A percentile compares a stretch with the other conserved stretches of the same genome.
These are phyloP conservation scores for Emergomyces orientalis DNA, from an alignment of 2,329 filamentous ascomycete species.

Conservation along the genomic window DNA sequence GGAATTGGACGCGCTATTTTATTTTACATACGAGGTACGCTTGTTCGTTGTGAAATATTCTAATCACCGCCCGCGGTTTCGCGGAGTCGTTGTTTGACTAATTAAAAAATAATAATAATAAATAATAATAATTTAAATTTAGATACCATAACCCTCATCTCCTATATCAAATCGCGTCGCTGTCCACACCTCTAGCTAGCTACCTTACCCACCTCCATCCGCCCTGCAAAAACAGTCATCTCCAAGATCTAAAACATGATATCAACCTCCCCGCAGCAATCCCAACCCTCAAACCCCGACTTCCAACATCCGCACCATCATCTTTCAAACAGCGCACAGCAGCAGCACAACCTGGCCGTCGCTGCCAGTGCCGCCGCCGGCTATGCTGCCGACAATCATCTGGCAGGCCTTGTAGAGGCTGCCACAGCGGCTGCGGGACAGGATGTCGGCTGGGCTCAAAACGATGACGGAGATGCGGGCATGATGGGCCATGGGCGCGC, in stretches of 20 bases:
- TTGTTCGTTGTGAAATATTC: no score
- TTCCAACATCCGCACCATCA: constrained; percentile 7
- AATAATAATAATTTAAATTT: no score
- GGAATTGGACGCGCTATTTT: no score
- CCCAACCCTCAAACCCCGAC: neutral
- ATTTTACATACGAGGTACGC: neutral
- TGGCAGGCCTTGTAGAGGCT: constrained; percentile 39
- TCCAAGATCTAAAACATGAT: neutral
- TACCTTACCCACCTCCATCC: neutral
- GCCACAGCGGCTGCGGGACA: constrained; percentile 37
- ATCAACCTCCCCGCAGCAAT: neutral
- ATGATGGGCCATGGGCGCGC: constrained; percentile 39
- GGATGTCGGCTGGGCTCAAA: constrained; percentile 18
- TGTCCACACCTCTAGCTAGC: neutral
- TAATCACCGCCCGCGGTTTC: no score
- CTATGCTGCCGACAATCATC: constrained; percentile 31
- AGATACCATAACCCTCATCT: neutral
- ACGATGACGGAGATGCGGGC: constrained; percentile 16
- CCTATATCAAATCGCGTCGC: neutral
- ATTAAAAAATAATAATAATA: no score
- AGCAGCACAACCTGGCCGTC: constrained; percentile 3
- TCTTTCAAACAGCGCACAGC: neutral
- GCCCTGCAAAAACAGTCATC: neutral
- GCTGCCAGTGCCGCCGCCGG: constrained; percentile 5
- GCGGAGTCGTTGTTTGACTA: no score